Base-by-base conservation (phyloP, 2,329 filamentous ascomycete species). In the Rosellinia necatrix region DNA sequence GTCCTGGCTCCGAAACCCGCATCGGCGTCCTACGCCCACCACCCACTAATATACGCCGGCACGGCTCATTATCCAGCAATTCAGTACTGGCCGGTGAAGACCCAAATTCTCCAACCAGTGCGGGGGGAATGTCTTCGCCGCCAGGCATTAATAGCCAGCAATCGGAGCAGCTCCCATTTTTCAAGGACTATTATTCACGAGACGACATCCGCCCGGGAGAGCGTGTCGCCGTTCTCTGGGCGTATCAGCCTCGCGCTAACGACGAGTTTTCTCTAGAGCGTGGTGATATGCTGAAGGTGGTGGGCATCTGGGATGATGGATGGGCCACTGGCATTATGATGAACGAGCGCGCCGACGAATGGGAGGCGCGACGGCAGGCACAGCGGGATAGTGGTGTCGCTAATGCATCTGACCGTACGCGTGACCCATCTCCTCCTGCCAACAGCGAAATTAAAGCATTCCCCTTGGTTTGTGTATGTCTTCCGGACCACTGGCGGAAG, bases 221-320 rank as follows among this genome's bases (percentile, higher is more conserved):
- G 68, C 88, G 89, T 56, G 93, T 99, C 37, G 85, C 94, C 12
- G 91, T 92, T 2, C 82, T 99, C 12, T 99, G 94, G 94, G 93
- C 94, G 2, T 99, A 99, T 73, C 91, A 96, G 66, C 93, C 94
- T 29, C 89, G 94, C 29, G 94, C 94, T 4, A 85, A 87, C 25
- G 94, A 99, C 68, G 94, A 99, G 70, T 97, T 97, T 69, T 81
- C 91, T 34, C 80, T 99, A 32, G 94, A 97, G 68, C 86, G 94
- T 56, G 94, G 94, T 50, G 94, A 99, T 70, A 97, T 99, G 92
- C 82, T 99, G 68, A 97, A 97, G 76, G 88, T 99, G 12, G 89
- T 97, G 27, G 94, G 94, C 60, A 99, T 99, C 64, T 99, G 94
- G 94, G 94, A 99, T 68, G 94, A 99, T 71, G 94, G 94, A 42